phyloP scores from a whole-genome alignment of 768 basidiomycete species.

The Xerocomellus chrysenteron region DNA sequence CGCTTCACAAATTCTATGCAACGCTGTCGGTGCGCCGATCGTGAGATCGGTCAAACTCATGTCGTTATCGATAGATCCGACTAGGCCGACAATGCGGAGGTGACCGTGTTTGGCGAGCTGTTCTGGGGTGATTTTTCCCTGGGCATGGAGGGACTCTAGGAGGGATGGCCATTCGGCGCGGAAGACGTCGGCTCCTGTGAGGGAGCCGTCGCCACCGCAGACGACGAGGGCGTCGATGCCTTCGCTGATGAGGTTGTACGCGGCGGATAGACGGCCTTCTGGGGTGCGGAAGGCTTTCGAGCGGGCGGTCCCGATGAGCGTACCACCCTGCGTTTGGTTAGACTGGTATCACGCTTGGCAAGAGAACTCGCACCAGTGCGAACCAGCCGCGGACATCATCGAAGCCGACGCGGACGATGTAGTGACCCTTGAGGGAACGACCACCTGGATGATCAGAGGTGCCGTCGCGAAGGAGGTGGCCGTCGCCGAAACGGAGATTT shows the following conservation, averaged over 20 bases:
- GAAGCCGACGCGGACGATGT: slow-evolving; percentile 96
- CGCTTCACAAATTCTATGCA: slow-evolving; percentile 96
- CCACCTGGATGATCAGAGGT: slow-evolving; percentile 70
- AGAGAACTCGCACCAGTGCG: slow-evolving; percentile 52
- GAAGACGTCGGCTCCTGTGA: slow-evolving; percentile 95
- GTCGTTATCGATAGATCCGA: slow-evolving; percentile 98
- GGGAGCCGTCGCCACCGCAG: slow-evolving; percentile 95
- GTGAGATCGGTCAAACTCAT: slow-evolving; percentile 98
- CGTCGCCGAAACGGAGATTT: slow-evolving; percentile 83
- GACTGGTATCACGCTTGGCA: background rate
- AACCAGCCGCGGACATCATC: slow-evolving; percentile 98
- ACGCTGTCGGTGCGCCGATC: slow-evolving; percentile 92
- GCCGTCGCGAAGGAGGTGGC: slow-evolving; percentile 72
- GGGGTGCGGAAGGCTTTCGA: slow-evolving; percentile 78
- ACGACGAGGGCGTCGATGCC: slow-evolving; percentile 97
- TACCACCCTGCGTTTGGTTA: slow-evolving; percentile 67
- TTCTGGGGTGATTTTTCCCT: slow-evolving; percentile 75
- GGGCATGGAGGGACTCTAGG: slow-evolving; percentile 60
- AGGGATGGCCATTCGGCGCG: slow-evolving; percentile 93
- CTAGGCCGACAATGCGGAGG: slow-evolving; percentile 95
- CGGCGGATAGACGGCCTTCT: slow-evolving; percentile 88
- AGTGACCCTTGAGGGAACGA: slow-evolving; percentile 80
- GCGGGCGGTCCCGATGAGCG: slow-evolving; percentile 91
- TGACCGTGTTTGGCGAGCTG: slow-evolving; percentile 74
- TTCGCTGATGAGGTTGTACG: slow-evolving; percentile 89